Evolutionary conservation across 1,284 basidiomycete species (phyloP), one percentile per base, ranked within the genome.

Genomic region (Somion occarium): DNA sequence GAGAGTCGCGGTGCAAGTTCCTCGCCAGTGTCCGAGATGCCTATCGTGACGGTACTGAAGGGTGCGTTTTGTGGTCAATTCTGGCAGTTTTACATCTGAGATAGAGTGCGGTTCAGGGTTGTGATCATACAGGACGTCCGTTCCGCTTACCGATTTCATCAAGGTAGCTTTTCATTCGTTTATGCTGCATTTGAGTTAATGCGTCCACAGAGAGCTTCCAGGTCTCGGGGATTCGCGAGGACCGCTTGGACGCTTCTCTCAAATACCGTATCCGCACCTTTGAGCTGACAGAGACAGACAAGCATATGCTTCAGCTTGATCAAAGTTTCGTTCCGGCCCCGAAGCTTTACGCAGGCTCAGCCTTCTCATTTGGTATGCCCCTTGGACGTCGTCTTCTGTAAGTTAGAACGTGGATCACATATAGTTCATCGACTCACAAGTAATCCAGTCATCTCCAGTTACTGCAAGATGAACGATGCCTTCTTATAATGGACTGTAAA

Each of bases 401-500:
- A n/a, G n/a, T n/a, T n/a, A n/a, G n/a, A n/a, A 23, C 18, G 34
- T 3, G 30, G 22, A 18, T 39, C 3, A n/a, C 18, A 25, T 38
- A 38, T 25, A 12, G n/a, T n/a, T n/a, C n/a, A n/a, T n/a, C n/a
- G 13, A n/a, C 34, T 42, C 2, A 41, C 41, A 39, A 22, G 42
- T 41, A 39, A 20, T 44, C 44, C 54, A 80, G 77, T 15, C 66
- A 71, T 46, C 59, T 58, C 1, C 67, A 62, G 24, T 50, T 70
- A 0, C 67, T 80, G 3, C 64, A 67, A 11, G 63, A 68, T 7
- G 65, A 69, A 5, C 72, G 61, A 25, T 60, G 75, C 5, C 61
- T 82, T 5, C 56, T 81, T 3, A 63, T 81, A 2, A 49, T 74
- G 2, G 64, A 67, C 9, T 71, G 74, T 52, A 25, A 50, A 1